These are phyloP conservation scores for Scedosporium aurantiacum DNA, from an alignment of 2,329 filamentous ascomycete genomes.

Conservation along the genomic window DNA sequence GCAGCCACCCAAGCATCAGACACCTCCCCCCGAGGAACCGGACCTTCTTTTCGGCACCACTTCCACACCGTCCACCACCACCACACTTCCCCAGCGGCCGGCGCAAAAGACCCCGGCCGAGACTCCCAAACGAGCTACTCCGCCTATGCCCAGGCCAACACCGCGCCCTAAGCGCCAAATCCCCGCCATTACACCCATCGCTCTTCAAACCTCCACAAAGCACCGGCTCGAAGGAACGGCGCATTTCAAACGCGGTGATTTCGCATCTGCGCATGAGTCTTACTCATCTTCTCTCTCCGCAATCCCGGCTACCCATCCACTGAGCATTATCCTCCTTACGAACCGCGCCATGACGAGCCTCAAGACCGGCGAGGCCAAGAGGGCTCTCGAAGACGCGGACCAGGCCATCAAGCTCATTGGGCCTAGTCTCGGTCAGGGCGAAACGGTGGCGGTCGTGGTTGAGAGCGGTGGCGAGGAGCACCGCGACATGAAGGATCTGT, in stretches of 20 bases:
- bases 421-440: conserved; percentile 62
- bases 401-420: conserved; percentile 72
- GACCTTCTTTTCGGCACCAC: conserved; percentile 50
- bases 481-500: conserved; percentile 88
- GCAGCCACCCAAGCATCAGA: conserved; percentile 26
- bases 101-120: conserved; percentile 18
- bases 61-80: conserved; percentile 16
- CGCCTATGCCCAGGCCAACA: conserved; percentile 28
- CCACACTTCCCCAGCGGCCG: conserved; percentile 25
- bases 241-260: conserved; percentile 92
- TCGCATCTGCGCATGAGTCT: conserved; percentile 69
- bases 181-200: conserved; percentile 57
- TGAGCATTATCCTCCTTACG: conserved; percentile 78
- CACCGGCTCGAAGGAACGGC: conserved; percentile 72
- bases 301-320: conserved; percentile 67
- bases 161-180: conserved; percentile 45
- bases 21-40: conserved; percentile 35
- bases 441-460: conserved; percentile 60
- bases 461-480: conserved; percentile 44
- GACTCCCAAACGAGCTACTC: conserved; percentile 19
- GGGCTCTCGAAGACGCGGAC: conserved; percentile 76
- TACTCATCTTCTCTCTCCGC: conserved; percentile 68
- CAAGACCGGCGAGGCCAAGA: conserved; percentile 85
- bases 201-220: conserved; percentile 63
- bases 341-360: conserved; percentile 84